Evolutionary conservation across 352 stramenopile genomes (phyloP).

Genomic region (Phytophthora podocarpi): DNA sequence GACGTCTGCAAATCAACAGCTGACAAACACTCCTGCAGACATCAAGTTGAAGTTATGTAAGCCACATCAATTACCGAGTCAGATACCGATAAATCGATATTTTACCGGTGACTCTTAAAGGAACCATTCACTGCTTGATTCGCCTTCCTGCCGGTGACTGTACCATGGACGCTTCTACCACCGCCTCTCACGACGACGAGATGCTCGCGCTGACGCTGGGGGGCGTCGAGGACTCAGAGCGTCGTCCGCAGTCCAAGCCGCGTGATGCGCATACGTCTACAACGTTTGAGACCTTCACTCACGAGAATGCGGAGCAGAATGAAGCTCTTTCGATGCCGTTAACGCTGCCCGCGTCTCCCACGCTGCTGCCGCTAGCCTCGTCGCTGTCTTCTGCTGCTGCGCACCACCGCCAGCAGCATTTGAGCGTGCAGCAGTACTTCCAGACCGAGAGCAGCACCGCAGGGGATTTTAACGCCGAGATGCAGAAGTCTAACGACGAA

Average conservation of each 20-base stretch:
- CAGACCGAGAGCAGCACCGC: constrained; percentile 28
- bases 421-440: constrained; percentile 52
- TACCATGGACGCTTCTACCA: constrained; percentile 19
- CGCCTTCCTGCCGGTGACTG: background rate
- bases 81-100: background rate
- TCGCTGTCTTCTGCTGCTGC: constrained; percentile 31
- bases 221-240: constrained; percentile 37
- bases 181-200: constrained; percentile 32
- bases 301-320: constrained; percentile 17
- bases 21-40: constrained; percentile 2
- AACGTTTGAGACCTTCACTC: constrained; percentile 31
- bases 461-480: constrained; percentile 47
- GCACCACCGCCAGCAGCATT: constrained; percentile 25
- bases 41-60: background rate
- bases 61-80: background rate
- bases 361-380: constrained; percentile 47
- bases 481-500: constrained; percentile 54
- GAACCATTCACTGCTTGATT: background rate
- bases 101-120: no score
- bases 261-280: background rate
- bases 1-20: constrained; percentile 12
- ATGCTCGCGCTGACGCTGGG: constrained; percentile 49
- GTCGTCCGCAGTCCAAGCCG: constrained; percentile 6
- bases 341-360: constrained; percentile 51
- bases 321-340: constrained; percentile 34